These are phyloP conservation scores for Aspergillus sp. DNA, from an alignment of 2,329 filamentous ascomycete genomes.

Conservation along the genomic window DNA sequence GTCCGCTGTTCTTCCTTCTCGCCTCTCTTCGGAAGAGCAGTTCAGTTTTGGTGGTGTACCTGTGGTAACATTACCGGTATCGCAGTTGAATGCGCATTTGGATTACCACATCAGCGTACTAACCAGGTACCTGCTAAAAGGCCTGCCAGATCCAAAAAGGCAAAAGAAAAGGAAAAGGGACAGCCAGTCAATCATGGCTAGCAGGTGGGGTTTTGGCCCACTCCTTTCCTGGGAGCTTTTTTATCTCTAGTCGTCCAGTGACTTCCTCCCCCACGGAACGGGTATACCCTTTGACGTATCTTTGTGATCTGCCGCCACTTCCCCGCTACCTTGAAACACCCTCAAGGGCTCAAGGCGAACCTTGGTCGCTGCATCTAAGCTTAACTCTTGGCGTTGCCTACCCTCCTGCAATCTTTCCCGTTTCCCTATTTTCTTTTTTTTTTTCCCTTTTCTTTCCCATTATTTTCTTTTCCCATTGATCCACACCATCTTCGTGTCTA, in stretches of 20 bases:
- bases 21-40: neutral
- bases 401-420: constrained; percentile 14
- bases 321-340: constrained; percentile 39
- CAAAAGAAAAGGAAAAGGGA: constrained; percentile 7
- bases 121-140: neutral
- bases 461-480: constrained; percentile 5
- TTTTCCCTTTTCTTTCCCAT: constrained; percentile 4
- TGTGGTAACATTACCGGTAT: neutral
- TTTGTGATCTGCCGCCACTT: constrained; percentile 30
- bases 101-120: constrained; percentile 2
- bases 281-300: constrained; percentile 38
- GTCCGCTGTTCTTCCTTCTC: neutral
- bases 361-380: constrained; percentile 34
- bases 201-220: constrained; percentile 18
- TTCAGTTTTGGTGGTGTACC: neutral
- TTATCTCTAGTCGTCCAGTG: constrained; percentile 15
- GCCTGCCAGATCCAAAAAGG: constrained; percentile 7
- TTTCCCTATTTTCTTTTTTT: constrained; percentile 4
- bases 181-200: constrained; percentile 10
- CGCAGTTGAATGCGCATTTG: neutral
- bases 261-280: constrained; percentile 28
- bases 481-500: constrained; percentile 23
- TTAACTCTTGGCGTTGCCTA: constrained; percentile 31
- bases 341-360: constrained; percentile 30
- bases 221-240: constrained; percentile 15